Base-by-base conservation (phyloP, 306 rosid genomes). In the Carpinus fangiana region DNA sequence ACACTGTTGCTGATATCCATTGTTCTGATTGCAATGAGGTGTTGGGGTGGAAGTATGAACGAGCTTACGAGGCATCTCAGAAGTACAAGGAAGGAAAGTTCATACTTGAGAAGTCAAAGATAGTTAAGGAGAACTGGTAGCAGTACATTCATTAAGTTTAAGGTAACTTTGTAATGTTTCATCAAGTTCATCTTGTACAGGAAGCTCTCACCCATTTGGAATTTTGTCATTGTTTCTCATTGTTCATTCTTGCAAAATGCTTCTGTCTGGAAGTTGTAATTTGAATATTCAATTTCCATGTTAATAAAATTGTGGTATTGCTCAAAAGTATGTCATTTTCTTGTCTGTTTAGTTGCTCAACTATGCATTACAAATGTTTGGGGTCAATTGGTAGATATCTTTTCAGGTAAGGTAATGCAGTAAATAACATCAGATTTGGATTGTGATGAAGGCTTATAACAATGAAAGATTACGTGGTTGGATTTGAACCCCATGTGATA, bases 21-120 rank as follows among this genome's bases (percentile, higher is more conserved):
- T 95, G 98, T 68, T 86, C 88, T 13, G 98, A 92, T 84, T 95
- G 98, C 86, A 91, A 80, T 16, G 95, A 86, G 91, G 90, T 92
- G 72, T 79, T 95, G 80, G 98, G 98, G 20, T 95, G 98, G 98
- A 95, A 95, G 83, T 95, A 95, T 65, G 98, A 85, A 79, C 83
- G 90, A 77, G 98, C 98, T 51, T 95, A 88, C 21, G 98, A 92
- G 86, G 89, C 93, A 7, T 86, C 91, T 4, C 98, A 95, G 90
- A 95, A 91, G 91, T 95, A 95, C 86, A 95, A 95, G 84, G 98
- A 95, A 87, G 98, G 98, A 12, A 95, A 95, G 80, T 95, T 95
- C 90, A 92, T 95, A 43, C 88, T 95, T 38, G 98, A 95, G 81
- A 95, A 95, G 82, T 91, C 97, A 0, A 95, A 91, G 87, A 95